These are phyloP conservation scores for Phytophthora melonis DNA, from an alignment of 352 stramenopile species.

Conservation along the genomic window DNA sequence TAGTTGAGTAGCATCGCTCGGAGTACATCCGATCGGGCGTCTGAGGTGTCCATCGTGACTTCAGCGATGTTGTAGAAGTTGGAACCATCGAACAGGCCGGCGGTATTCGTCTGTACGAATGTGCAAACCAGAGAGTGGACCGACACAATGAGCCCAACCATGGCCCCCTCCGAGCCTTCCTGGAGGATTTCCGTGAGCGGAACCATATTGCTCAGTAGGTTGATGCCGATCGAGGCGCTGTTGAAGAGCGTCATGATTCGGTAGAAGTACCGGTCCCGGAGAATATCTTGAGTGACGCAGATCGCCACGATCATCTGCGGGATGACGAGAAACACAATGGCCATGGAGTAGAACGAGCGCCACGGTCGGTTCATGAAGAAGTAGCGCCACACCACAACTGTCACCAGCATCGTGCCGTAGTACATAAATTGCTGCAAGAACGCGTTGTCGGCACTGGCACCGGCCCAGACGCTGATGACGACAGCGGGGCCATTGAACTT, in stretches of 20 bases:
- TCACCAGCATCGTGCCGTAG: constrained; percentile 30
- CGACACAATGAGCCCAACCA: constrained; percentile 53
- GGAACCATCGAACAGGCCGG: constrained; percentile 40
- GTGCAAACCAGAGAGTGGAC: constrained; percentile 50
- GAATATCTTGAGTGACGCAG: constrained; percentile 31
- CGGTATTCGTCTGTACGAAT: constrained; percentile 50
- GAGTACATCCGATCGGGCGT: constrained; percentile 32
- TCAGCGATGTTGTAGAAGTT: constrained; percentile 48
- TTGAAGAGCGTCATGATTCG: constrained; percentile 32
- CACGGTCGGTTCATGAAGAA: constrained; percentile 47
- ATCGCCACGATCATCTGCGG: constrained; percentile 29
- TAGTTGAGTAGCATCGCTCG: background rate
- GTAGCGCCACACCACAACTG: constrained; percentile 31
- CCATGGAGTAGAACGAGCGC: constrained; percentile 37
- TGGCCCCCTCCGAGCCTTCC: constrained; percentile 62
- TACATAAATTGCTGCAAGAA: constrained; percentile 23
- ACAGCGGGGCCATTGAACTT: background rate
- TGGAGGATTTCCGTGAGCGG: constrained; percentile 65
- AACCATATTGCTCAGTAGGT: constrained; percentile 39
- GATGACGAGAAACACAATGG: constrained; percentile 34
- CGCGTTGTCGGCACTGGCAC: constrained; percentile 18
- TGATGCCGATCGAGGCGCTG: constrained; percentile 28
- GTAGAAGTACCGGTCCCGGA: constrained; percentile 41
- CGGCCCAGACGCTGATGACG: background rate
- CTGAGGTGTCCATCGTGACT: constrained; percentile 28